phyloP scores from a whole-genome alignment of 2,329 filamentous ascomycete genomes.

The Neoarthrinium moseri region DNA sequence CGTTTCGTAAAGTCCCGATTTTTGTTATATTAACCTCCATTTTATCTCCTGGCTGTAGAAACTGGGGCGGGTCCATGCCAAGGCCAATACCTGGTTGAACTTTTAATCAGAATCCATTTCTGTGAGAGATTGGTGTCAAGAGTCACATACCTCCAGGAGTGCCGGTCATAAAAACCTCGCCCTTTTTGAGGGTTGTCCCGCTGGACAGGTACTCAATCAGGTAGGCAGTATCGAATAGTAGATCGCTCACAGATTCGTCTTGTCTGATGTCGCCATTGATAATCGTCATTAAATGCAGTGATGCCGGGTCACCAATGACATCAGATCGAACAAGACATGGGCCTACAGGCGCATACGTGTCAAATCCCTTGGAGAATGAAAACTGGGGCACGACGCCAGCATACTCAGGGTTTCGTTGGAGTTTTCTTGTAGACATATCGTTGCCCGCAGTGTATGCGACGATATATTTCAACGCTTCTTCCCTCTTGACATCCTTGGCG shows the following conservation, averaged over 20 bases:
- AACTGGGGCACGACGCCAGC: constrained; percentile 32
- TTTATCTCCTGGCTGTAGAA: too few relatives aligned
- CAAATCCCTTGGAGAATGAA: constrained; percentile 47
- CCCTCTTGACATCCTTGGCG: constrained; percentile 45
- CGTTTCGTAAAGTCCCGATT: too few relatives aligned
- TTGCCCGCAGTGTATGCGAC: constrained; percentile 57
- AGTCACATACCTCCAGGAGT: too few relatives aligned
- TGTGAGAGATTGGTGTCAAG: too few relatives aligned
- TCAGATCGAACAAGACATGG: constrained; percentile 15
- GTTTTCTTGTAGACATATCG: constrained; percentile 51
- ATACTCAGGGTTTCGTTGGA: constrained; percentile 41
- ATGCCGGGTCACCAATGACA: constrained; percentile 9
- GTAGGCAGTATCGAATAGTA: not conserved
- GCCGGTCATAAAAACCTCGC: not conserved
- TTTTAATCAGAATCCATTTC: too few relatives aligned
- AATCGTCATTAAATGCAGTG: not conserved
- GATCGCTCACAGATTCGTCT: not conserved
- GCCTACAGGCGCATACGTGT: constrained; percentile 46
- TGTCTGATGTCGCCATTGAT: not conserved
- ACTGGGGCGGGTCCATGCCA: too few relatives aligned
- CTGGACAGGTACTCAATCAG: not conserved
- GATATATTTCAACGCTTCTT: constrained; percentile 47
- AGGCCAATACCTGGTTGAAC: too few relatives aligned
- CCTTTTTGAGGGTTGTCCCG: not conserved
- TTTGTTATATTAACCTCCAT: too few relatives aligned